These are phyloP conservation scores for Strobilomyces dryophilus DNA, from an alignment of 768 basidiomycete species.

Conservation along the genomic window DNA sequence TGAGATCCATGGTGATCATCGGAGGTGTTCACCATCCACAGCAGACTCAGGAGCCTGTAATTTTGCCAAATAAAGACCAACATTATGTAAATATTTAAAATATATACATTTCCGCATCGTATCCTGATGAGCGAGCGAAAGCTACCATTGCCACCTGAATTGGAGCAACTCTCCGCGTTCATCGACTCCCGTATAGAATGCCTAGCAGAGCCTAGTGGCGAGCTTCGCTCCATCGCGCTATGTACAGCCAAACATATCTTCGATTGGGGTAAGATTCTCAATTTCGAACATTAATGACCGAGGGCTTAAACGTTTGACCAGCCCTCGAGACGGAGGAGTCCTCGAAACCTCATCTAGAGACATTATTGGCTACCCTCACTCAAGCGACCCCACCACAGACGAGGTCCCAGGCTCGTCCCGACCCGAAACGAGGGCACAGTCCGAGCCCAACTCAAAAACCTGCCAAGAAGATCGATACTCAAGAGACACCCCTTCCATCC, in stretches of 20 bases:
- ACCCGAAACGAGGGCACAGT: constrained; percentile 39
- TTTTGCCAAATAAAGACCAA: constrained; percentile 17
- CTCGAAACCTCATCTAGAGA: constrained; percentile 61
- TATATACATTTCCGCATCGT: background rate
- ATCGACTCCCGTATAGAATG: constrained; percentile 52
- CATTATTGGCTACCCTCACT: constrained; percentile 63
- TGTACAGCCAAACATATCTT: constrained; percentile 72
- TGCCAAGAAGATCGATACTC: constrained; percentile 32
- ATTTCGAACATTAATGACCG: constrained; percentile 1
- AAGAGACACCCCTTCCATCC: constrained; percentile 67
- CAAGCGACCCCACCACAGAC: constrained; percentile 72
- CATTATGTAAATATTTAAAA: constrained; percentile 3
- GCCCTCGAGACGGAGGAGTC: constrained; percentile 63
- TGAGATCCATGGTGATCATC: constrained; percentile 48
- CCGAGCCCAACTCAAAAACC: constrained; percentile 34
- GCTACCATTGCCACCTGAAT: constrained; percentile 34
- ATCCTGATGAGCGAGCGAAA: constrained; percentile 18
- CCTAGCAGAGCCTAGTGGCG: constrained; percentile 50
- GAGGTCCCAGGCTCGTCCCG: constrained; percentile 54
- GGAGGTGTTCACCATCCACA: too few relatives aligned
- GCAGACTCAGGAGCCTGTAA: too few relatives aligned
- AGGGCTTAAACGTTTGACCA: constrained; percentile 24
- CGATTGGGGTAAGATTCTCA: constrained; percentile 56
- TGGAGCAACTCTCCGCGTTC: constrained; percentile 49
- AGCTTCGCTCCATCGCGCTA: constrained; percentile 55